Evolutionary conservation across 257 asterid species (phyloP).

Genomic region (Perilla frutescens): DNA sequence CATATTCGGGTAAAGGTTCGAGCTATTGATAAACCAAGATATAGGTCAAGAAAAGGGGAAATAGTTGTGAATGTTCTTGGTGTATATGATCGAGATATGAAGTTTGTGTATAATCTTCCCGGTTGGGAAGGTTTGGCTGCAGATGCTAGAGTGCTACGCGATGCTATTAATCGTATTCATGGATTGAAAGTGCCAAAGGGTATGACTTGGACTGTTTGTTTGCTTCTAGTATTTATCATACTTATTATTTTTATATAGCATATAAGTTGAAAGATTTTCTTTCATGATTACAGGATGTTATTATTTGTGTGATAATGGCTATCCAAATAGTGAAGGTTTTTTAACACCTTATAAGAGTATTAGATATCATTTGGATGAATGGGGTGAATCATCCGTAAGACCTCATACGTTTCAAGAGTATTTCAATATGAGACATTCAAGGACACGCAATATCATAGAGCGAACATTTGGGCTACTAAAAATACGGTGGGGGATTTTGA

Average conservation of each 20-base stretch:
- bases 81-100: no score
- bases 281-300: not conserved
- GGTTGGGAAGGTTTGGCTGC: not conserved
- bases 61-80: not conserved
- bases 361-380: no score
- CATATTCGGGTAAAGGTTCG: not conserved
- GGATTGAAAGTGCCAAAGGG: not conserved
- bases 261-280: no score
- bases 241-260: no score
- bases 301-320: not conserved
- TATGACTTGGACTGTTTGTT: no score
- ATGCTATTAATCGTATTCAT: not conserved
- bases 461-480: no score
- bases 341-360: no score
- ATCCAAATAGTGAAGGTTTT: no score
- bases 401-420: not conserved
- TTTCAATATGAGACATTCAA: not conserved
- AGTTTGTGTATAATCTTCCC: not conserved
- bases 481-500: not conserved
- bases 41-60: not conserved
- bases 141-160: not conserved
- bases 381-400: not conserved
- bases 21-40: not conserved
- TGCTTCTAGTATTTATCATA: no score
- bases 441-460: no score